A percentile compares a stretch with the other conserved stretches of the same genome.
phyloP scores from a whole-genome alignment of 176 grass and related monocot genomes.

The Oryza glumipatula region DNA sequence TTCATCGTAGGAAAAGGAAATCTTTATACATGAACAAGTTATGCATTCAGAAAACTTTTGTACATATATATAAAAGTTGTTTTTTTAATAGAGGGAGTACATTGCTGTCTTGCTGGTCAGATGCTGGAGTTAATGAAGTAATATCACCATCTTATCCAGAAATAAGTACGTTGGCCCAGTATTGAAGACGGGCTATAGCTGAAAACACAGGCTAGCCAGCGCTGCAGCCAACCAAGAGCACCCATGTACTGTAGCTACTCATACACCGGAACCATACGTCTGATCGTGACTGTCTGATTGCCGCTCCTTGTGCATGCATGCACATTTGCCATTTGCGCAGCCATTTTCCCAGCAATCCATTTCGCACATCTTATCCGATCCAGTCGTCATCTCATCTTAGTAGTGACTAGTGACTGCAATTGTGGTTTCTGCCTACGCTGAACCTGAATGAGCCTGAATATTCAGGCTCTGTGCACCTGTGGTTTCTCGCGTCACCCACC shows the following conservation, averaged over 20 bases:
- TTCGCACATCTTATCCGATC: background rate
- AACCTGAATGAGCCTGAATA: background rate
- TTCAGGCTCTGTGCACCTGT: background rate
- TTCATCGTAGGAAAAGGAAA: no score
- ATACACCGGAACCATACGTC: background rate
- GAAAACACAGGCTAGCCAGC: background rate
- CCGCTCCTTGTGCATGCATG: background rate
- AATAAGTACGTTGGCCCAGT: background rate
- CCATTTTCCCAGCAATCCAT: background rate
- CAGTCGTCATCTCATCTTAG: conserved; percentile 3
- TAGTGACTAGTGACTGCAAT: background rate
- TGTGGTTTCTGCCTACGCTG: background rate
- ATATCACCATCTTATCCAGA: background rate
- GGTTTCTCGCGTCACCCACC: background rate
- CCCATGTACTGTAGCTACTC: background rate
- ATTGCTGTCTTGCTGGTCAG: background rate
- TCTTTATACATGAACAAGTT: no score
- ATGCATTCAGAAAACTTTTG: no score
- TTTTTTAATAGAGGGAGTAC: background rate
- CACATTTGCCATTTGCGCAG: background rate
- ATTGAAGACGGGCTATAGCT: background rate
- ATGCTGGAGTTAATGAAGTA: background rate
- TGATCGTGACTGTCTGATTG: background rate
- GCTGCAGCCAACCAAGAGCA: background rate
- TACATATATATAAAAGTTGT: no score